Evolutionary conservation across 192 early-diverging fungal species (phyloP).

Genomic region (Backusella luteola): DNA sequence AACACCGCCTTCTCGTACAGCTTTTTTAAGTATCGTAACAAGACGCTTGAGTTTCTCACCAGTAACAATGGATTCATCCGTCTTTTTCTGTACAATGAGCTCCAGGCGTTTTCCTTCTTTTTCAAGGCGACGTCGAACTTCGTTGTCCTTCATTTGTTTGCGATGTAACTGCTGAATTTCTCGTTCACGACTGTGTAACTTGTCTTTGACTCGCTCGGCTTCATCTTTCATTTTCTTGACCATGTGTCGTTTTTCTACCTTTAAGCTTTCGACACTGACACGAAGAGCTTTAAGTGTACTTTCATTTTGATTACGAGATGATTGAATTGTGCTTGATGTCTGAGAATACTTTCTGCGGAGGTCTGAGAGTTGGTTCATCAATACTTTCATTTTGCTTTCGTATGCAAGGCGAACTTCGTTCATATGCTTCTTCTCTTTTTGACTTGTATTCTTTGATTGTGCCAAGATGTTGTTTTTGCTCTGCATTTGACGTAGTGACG

Average conservation of each 20-base stretch:
- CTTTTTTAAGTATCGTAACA: constrained; percentile 46
- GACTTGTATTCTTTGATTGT: constrained; percentile 3
- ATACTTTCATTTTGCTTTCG: constrained; percentile 54
- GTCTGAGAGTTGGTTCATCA: constrained; percentile 48
- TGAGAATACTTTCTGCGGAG: constrained; percentile 55
- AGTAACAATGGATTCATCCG: constrained; percentile 46
- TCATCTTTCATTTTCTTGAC: constrained; percentile 72
- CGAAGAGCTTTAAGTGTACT: constrained; percentile 61
- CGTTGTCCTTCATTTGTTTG: constrained; percentile 48
- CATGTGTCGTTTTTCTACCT: constrained; percentile 73
- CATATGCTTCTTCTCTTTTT: constrained; percentile 12
- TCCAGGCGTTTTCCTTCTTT: constrained; percentile 48
- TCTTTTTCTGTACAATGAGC: constrained; percentile 53
- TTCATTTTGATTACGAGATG: constrained; percentile 52
- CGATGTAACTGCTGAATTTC: constrained; percentile 57
- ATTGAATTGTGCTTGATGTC: constrained; percentile 45
- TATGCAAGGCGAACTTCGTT: constrained; percentile 48
- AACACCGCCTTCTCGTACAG: constrained; percentile 26
- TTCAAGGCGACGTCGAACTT: constrained; percentile 48
- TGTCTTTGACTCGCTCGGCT: constrained; percentile 56
- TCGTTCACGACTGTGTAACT: constrained; percentile 51
- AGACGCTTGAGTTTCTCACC: constrained; percentile 42
- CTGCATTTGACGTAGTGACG: constrained; percentile 50
- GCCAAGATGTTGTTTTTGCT: not conserved
- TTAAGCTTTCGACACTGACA: constrained; percentile 63